A percentile compares a stretch with the other conserved stretches of the same genome.
Conservation (phyloP, 140 eudicot genomes). For the Senecio squalidus region DNA sequence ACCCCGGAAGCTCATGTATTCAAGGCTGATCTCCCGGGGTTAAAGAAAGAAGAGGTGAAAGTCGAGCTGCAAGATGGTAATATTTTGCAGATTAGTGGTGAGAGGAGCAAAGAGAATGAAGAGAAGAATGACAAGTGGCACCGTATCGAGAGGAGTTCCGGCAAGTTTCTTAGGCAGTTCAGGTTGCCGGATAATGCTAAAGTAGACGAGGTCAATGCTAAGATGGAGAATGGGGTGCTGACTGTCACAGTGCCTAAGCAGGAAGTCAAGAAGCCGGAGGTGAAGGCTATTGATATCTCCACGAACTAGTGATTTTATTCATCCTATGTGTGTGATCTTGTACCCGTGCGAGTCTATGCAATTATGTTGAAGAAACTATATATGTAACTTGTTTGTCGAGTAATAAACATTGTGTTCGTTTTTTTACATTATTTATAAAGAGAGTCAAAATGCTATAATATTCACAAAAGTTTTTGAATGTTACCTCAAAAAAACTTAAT, state of each 20-base stretch:
- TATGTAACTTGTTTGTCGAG: constrained; percentile 19
- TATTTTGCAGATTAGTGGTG: constrained; percentile 26
- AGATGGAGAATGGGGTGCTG: constrained; percentile 33
- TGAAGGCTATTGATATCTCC: constrained; percentile 21
- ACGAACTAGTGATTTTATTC: constrained; percentile 6
- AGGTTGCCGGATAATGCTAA: constrained; percentile 26
- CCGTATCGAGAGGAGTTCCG: constrained; percentile 25
- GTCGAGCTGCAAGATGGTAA: constrained; percentile 27
- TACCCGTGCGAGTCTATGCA: not conserved
- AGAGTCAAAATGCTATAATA: not conserved
- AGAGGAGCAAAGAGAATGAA: constrained; percentile 25
- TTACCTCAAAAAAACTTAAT: constrained; percentile 4
- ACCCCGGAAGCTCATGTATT: constrained; percentile 49
- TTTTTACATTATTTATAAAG: constrained; percentile 4
- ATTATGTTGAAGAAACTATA: not conserved
- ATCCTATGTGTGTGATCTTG: not conserved
- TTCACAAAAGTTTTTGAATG: too few relatives aligned
- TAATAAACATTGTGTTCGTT: constrained; percentile 17
- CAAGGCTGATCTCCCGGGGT: constrained; percentile 48
- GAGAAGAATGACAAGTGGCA: constrained; percentile 28
- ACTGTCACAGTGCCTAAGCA: constrained; percentile 29
- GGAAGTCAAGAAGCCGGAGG: constrained; percentile 25
- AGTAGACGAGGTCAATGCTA: constrained; percentile 25
- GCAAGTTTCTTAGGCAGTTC: constrained; percentile 27
- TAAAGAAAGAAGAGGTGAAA: constrained; percentile 48